Evolutionary conservation across 306 rosid species (phyloP), one percentile per base, ranked within the genome.

Genomic region (Lathyrus oleraceus): DNA sequence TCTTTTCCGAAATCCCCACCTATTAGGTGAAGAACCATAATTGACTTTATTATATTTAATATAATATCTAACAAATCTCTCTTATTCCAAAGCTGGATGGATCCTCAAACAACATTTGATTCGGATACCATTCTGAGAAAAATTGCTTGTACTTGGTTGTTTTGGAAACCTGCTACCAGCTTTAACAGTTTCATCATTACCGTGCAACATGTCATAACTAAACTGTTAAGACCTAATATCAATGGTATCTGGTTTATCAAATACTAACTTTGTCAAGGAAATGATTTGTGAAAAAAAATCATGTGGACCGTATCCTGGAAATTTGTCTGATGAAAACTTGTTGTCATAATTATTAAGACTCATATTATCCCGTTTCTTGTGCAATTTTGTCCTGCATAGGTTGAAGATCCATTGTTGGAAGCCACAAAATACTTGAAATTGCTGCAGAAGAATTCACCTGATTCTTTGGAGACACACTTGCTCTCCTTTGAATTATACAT

Each of bases 401-500:
- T 91, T 74, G 89, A 89, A 73, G 95, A 95, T 76, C 95, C 97
- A 2, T 77, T 95, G 75, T 78, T 68, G 58, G 97, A 95, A 85
- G 95, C 97, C 65, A 86, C 95, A 48, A 95, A 89, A 76, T 95
- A 95, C 87, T 83, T 95, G 85, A 95, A 86, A 79, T 76, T 95
- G 87, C 91, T 95, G 74, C 97, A 85, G 86, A 95, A 95, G 82
- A 85, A 83, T 80, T 95, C 99, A 11, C 85, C 95, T 10, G 60
- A 87, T 75, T 89, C 90, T 16, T 75, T 91, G 44, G 97, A 86
- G 82, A 95, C 99, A 32, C 99, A 95, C 65, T 65, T 83, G 52
- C 96, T 95, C 70, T 85, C 99, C 75, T 95, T 95, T 87, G 97
- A 95, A 74, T 85, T 91, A 53, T 78, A 91, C 81, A 85, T 84